These are phyloP conservation scores for Pseudonitzschia delicatissima DNA, from an alignment of 108 stramenopile species.

Conservation along the genomic window DNA sequence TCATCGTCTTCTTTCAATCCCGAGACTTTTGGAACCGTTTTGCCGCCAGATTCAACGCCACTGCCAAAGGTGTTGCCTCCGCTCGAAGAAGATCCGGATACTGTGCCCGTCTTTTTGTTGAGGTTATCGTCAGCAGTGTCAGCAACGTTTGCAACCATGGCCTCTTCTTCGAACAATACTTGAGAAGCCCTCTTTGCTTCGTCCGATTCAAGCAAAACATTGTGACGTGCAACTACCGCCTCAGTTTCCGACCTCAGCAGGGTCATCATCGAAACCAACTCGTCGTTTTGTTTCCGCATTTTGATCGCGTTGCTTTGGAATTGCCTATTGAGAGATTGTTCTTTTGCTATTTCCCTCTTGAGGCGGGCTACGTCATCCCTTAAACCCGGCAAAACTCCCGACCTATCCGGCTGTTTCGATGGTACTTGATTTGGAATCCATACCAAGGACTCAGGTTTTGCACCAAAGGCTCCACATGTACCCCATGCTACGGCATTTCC, in stretches of 20 bases:
- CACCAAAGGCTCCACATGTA: slow-evolving; percentile 35
- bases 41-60: neutral
- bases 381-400: slow-evolving; percentile 26
- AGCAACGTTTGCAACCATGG: neutral
- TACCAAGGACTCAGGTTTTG: slow-evolving; percentile 44
- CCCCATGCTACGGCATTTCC: slow-evolving; percentile 64
- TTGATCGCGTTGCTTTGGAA: slow-evolving; percentile 56
- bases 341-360: slow-evolving; percentile 51
- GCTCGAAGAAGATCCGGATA: neutral
- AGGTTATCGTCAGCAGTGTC: slow-evolving; percentile 8
- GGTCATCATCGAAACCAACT: slow-evolving; percentile 79
- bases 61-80: neutral
- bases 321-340: slow-evolving; percentile 50
- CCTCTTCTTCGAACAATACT: slow-evolving; percentile 38
- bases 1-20: slow-evolving; percentile 24
- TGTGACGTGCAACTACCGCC: slow-evolving; percentile 79
- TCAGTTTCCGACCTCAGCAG: slow-evolving; percentile 85
- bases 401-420: slow-evolving; percentile 19
- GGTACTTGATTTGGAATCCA: slow-evolving; percentile 62
- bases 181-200: slow-evolving; percentile 57
- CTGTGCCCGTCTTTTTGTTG: neutral
- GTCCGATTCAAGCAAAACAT: slow-evolving; percentile 68
- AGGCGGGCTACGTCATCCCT: slow-evolving; percentile 53
- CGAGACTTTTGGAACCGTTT: neutral
- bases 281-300: slow-evolving; percentile 51